Percentiles rank a stretch among this genome's conserved stretches.
These are phyloP conservation scores for Rhododendron kiyosumense DNA, from an alignment of 148 eudicot species.

Conservation along the genomic window DNA sequence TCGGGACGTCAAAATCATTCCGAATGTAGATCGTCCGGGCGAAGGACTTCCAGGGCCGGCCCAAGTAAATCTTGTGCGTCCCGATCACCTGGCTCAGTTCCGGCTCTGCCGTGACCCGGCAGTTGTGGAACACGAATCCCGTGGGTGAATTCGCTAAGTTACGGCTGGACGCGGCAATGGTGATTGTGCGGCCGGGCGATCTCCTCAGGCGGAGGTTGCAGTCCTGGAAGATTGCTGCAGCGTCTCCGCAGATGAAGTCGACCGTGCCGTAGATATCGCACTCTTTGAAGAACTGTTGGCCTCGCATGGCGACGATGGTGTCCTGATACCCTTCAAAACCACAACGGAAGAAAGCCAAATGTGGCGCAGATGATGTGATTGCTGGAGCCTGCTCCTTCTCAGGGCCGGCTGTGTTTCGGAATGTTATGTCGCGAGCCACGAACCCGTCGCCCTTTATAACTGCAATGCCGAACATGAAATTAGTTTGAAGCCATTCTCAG, in stretches of 20 bases:
- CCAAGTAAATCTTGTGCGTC: constrained; percentile 8
- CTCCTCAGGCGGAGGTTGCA: constrained; percentile 10
- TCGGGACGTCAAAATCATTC: constrained; percentile 1
- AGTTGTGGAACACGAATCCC: constrained; percentile 10
- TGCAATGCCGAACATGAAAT: not conserved
- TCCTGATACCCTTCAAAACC: constrained; percentile 38
- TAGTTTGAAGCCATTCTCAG: too few relatives aligned
- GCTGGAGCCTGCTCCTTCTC: constrained; percentile 37
- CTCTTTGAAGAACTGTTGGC: constrained; percentile 12
- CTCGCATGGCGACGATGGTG: constrained; percentile 2
- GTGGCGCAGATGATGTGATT: constrained; percentile 27
- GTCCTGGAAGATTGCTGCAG: constrained; percentile 16
- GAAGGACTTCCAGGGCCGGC: constrained; percentile 22
- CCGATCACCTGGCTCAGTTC: not conserved
- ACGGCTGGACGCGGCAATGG: constrained; percentile 19
- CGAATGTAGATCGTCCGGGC: constrained; percentile 9
- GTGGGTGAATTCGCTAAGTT: not conserved
- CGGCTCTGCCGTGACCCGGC: constrained; percentile 1
- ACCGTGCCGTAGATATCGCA: constrained; percentile 23
- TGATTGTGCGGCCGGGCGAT: not conserved
- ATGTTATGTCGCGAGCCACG: constrained; percentile 32
- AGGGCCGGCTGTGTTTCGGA: constrained; percentile 45
- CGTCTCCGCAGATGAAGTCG: constrained; percentile 21
- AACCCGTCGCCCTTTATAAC: constrained; percentile 31
- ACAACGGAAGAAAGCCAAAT: constrained; percentile 32